These are phyloP conservation scores for Marsdenia floribunda DNA, from an alignment of 257 asterid species.

Conservation along the genomic window DNA sequence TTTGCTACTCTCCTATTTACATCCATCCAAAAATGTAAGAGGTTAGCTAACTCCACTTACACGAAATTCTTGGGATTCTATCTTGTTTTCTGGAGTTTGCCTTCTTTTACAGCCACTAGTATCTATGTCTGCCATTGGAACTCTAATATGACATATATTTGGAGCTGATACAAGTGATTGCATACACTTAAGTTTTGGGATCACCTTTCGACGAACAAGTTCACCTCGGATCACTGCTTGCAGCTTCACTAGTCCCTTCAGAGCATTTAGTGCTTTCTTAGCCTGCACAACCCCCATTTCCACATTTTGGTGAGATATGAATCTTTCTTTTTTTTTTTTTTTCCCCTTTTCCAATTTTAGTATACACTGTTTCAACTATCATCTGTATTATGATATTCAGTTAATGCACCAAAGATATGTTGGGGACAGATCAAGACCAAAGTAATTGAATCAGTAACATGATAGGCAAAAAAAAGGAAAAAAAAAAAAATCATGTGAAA, in stretches of 20 bases:
- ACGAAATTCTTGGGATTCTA: constrained; percentile 41
- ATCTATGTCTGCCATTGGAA: constrained; percentile 38
- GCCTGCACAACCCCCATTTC: constrained; percentile 40
- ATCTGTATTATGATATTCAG: background rate
- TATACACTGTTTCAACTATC: background rate
- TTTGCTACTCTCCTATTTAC: background rate
- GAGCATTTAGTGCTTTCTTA: constrained; percentile 69
- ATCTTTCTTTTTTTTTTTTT: background rate
- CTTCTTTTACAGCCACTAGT: constrained; percentile 40
- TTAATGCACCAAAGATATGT: background rate
- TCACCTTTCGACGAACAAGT: constrained; percentile 46
- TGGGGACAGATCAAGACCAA: too few relatives aligned
- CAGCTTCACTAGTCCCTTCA: constrained; percentile 73
- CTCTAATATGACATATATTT: constrained; percentile 30
- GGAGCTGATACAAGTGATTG: constrained; percentile 19
- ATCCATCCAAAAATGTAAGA: background rate
- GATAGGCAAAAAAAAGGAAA: too few relatives aligned
- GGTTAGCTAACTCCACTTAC: constrained; percentile 22
- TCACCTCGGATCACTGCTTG: constrained; percentile 85
- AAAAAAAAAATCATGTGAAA: background rate
- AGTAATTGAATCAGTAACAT: too few relatives aligned
- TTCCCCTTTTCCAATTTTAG: background rate
- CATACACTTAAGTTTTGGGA: constrained; percentile 21
- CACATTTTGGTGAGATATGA: background rate
- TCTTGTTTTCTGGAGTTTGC: constrained; percentile 24